Base-by-base conservation (phyloP, 1,284 basidiomycete species). In the Fomitopsis schrenkii region DNA sequence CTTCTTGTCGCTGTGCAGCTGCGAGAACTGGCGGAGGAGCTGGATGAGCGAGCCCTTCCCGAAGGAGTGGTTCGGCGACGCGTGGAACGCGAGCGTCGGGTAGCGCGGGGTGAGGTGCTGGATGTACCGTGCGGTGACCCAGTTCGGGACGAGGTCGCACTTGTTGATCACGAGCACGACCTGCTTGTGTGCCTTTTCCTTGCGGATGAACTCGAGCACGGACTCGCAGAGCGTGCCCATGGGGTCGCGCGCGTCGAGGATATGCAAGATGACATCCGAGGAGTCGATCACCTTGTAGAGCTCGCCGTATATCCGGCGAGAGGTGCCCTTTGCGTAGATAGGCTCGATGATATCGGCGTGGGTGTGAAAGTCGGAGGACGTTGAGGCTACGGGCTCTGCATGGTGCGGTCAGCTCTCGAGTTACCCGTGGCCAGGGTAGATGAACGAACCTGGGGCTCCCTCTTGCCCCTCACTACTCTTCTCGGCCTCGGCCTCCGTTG, bases 231-330 rank as follows among this genome's bases (percentile, higher is more conserved):
- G 84, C n/a, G 97, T 98, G 15, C 97, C 97, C 57, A 98, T 75
- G 0, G 97, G 97, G 76, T 99, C 97, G 59, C 97, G 87, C 35
- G 96, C 97, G 76, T 99, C 97, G 64, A 99, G 80, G 54, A 99
- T 88, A 75, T 99, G 97, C 45, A 99, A 85, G 64, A 99, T 86
- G 53, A 99, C 95, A 73, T 99, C 97, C 9, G 94, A 97, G 2
- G 95, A 98, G 76, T 99, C 97, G 71, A 99, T 96, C 67, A 99
- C 97, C 76, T 99, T 99, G 85, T 99, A 99, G 28, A 99, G 80
- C 75, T 99, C 97, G 64, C 94, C 96, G 79, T 98, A 99, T 66
- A 99, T 99, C 59, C 97, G 87, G 52, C 90, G 82, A 28, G 94
- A 97, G 0, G 95, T 97, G 42, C 95, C 95, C 75, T 97, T 95